Evolutionary conservation across 345 rosid species (phyloP).

Genomic region (Capsella bursapastoris): DNA sequence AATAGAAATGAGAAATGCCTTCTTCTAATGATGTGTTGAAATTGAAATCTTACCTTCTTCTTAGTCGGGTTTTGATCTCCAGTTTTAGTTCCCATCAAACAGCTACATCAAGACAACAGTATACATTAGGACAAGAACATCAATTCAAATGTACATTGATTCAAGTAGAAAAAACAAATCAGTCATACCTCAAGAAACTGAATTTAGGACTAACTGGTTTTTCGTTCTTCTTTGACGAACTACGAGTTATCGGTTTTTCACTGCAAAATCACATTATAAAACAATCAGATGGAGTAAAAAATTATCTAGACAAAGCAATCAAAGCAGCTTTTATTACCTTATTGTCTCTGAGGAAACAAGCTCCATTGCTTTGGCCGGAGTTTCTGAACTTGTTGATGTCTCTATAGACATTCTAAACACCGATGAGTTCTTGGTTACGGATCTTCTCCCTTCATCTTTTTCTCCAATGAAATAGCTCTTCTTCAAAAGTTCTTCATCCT

Average conservation of each 20-base stretch:
- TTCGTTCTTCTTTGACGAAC: conserved; percentile 13
- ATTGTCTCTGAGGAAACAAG: conserved; percentile 20
- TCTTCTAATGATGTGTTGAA: not conserved
- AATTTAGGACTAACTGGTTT: conserved; percentile 23
- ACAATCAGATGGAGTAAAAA: not conserved
- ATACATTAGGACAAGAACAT: conserved; percentile 10
- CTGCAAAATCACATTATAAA: conserved; percentile 16
- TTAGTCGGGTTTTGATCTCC: conserved; percentile 22
- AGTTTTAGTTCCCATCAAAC: conserved; percentile 28
- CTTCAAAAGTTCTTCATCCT: conserved; percentile 16
- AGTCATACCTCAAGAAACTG: conserved; percentile 35
- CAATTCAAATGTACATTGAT: not conserved
- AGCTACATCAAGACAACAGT: conserved; percentile 17
- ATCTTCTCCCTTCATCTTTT: conserved; percentile 14
- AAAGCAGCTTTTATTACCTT: conserved; percentile 32
- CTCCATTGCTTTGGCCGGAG: conserved; percentile 24
- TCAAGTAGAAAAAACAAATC: not conserved
- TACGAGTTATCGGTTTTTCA: conserved; percentile 7
- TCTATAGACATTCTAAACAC: conserved; percentile 20
- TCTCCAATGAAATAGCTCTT: conserved; percentile 21
- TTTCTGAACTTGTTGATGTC: conserved; percentile 24
- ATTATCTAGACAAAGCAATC: not conserved
- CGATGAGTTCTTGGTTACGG: conserved; percentile 17
- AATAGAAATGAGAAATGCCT: conserved; percentile 14
- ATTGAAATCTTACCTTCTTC: conserved; percentile 32